Percentiles rank a stretch among this genome's conserved stretches.
Evolutionary conservation across 2,329 filamentous ascomycete species (phyloP).

Genomic region (Penicillium sp.): DNA sequence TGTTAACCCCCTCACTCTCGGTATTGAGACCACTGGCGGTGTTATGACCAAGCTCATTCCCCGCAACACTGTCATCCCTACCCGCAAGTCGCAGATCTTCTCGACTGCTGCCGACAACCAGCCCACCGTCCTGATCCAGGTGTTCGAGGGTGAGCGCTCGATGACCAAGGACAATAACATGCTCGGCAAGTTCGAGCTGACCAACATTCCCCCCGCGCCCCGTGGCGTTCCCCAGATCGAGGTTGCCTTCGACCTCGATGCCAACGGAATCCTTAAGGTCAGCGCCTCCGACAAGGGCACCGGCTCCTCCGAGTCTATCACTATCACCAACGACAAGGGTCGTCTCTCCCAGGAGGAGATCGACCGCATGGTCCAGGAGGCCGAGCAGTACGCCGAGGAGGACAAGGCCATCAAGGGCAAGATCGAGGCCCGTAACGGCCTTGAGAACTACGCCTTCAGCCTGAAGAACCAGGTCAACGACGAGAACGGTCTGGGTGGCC

Average conservation of each 20-base stretch:
- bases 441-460: constrained; percentile 99
- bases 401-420: constrained; percentile 97
- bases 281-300: constrained; percentile 96
- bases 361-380: constrained; percentile 97
- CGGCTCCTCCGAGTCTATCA: constrained; percentile 95
- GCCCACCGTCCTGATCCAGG: constrained; percentile 90
- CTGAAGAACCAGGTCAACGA: constrained; percentile 99
- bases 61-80: constrained; percentile 91
- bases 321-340: constrained; percentile 99
- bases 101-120: constrained; percentile 96
- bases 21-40: constrained; percentile 96
- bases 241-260: constrained; percentile 95
- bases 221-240: constrained; percentile 98
- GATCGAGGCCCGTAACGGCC: constrained; percentile 91
- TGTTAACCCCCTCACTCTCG: constrained; percentile 91
- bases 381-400: constrained; percentile 98
- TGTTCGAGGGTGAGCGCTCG: constrained; percentile 88
- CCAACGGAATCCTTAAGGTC: constrained; percentile 97
- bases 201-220: constrained; percentile 88
- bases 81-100: constrained; percentile 97
- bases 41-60: constrained; percentile 97
- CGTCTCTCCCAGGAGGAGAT: constrained; percentile 96
- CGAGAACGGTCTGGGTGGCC: constrained; percentile 92
- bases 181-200: constrained; percentile 97
- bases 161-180: constrained; percentile 97